phyloP scores from a whole-genome alignment of 2,329 filamentous ascomycete genomes.

The Shiraia bambusicola region DNA sequence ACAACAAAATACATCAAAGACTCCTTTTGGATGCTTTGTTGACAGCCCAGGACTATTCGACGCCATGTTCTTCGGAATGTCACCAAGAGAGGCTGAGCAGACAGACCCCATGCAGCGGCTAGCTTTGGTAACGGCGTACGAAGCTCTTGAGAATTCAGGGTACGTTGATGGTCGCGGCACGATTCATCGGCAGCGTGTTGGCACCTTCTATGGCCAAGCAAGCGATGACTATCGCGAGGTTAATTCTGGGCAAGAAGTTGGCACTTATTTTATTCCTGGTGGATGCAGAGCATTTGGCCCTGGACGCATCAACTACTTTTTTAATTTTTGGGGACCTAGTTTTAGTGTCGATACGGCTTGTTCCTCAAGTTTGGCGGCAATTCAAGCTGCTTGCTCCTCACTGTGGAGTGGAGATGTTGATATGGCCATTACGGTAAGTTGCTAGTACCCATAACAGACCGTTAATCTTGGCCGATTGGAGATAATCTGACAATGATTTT shows the following conservation, averaged over 20 bases:
- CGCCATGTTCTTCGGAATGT: conserved; percentile 33
- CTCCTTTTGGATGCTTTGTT: conserved; percentile 29
- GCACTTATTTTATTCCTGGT: conserved; percentile 47
- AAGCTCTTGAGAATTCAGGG: conserved; percentile 22
- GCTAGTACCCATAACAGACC: too few species aligned
- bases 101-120: conserved; percentile 29
- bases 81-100: conserved; percentile 26
- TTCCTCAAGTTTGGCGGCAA: conserved; percentile 5
- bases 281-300: conserved; percentile 50
- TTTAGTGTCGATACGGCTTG: conserved; percentile 40
- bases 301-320: conserved; percentile 44
- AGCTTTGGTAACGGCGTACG: conserved; percentile 25
- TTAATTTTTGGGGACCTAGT: conserved; percentile 47
- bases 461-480: too few species aligned
- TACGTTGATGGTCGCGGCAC: conserved; percentile 30
- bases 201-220: conserved; percentile 35
- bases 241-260: conserved; percentile 9
- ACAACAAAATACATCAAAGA: conserved; percentile 16
- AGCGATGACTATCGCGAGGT: conserved; percentile 30
- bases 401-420: conserved; percentile 19
- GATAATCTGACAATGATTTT: too few species aligned
- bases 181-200: conserved; percentile 31
- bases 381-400: conserved; percentile 26
- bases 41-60: conserved; percentile 31
- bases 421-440: conserved; percentile 14